Base-by-base conservation (phyloP, 768 basidiomycete species). In the Lactarius hatsudake region DNA sequence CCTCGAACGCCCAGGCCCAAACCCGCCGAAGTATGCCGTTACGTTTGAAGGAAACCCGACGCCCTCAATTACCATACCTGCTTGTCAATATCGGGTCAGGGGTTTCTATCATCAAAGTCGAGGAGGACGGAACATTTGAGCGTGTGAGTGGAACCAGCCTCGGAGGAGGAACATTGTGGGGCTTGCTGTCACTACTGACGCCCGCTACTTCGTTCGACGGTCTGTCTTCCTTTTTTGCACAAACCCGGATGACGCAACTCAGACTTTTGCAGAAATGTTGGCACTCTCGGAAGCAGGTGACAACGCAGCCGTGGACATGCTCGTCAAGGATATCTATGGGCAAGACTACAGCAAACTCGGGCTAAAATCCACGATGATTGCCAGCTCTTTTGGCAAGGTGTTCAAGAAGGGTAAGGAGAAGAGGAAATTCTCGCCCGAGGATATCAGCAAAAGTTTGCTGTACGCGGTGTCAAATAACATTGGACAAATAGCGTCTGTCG, bases 381-480 rank as follows among this genome's bases (percentile, higher is more conserved):
- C 97, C 13, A 96, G 94, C 70, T 93, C 94, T 28, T 98, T 99
- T 78, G 97, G 97, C 17, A 99, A 98, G 74, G 97, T 99, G 45
- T 98, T 99, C 81, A 90, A 90, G 76, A 93, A 95, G 79, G 86
- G 88, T 15, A 86, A 87, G 60, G 82, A 87, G 78, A 94, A 90
- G 79, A 82, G 83, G 71, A 85, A 80, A 59, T 97, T 96, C 78
- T 87, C 83, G 26, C 85, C 94, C 4, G 94, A 98, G 78, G 97
- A 99, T 74, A 95, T 99, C 75, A 93, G 92, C 76, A 88, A 88
- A 76, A 95, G 93, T 78, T 79, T 99, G 76, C 82, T 99, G 38
- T 98, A 98, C 76, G 96, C 96, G 18, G 86, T 99, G 68, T 96
- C 93, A 73, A 99, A 99, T 79, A 99, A 99, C 77, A 99, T 99